Evolutionary conservation across 148 eudicot genomes (phyloP), one percentile per base, ranked within the genome.

Genomic region (Rhododendron ferrugineum): DNA sequence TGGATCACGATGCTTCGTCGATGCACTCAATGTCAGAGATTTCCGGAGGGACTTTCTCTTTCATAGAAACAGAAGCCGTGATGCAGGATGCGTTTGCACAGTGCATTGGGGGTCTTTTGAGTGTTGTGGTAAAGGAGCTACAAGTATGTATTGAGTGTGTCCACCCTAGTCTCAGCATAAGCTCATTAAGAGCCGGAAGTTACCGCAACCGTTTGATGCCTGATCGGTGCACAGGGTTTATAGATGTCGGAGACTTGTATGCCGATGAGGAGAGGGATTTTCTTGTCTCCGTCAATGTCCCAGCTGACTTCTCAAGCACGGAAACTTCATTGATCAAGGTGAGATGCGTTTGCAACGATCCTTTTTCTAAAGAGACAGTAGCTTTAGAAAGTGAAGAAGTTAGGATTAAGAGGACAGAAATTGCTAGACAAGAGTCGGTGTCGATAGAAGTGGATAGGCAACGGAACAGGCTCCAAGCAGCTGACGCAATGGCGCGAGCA

Each of bases 21-120:
- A 91, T 94, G 97, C 98, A 95, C 85, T 93, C 94, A 0, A 91
- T 95, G 80, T 90, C 98, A 0, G 98, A 95, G 89, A 83, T 85
- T 56, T 94, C 97, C 11, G 98, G 98, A 75, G 98, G 98, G 78
- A 94, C 97, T 9, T 95, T 95, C 89, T 94, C 98, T 68, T 95
- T 94, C 85, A 95, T 95, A 44, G 98, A 95, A 86, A 90, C 94
- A 1, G 98, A 94, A 91, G 87, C 90, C 22, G 93, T 89, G 28
- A 94, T 94, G 78, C 97, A 93, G 86, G 98, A 95, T 44, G 97
- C 98, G 4, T 95, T 95, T 91, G 97, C 98, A 58, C 97, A 95
- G 88, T 95, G 97, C 92, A 94, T 95, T 80, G 97, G 97, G 6
- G 98, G 98, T 36, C 93, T 95, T 78, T 85, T 95, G 86, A 95